phyloP scores from a whole-genome alignment of 768 basidiomycete genomes.

The Mycena olivaceomarginata region DNA sequence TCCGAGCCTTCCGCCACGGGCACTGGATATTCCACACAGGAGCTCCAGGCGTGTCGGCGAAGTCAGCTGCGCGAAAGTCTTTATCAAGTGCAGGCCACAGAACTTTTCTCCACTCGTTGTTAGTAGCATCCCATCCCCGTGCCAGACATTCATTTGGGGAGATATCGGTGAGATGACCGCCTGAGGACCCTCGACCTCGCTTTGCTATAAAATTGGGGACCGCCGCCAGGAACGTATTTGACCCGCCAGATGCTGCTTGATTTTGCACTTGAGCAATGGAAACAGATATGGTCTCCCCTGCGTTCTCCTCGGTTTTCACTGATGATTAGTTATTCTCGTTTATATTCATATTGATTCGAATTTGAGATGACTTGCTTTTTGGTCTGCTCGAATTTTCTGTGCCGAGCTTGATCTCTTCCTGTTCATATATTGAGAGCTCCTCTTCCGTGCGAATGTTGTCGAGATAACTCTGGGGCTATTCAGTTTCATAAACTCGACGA shows the following conservation, averaged over 20 bases:
- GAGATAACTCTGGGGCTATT: slow-evolving; percentile 12
- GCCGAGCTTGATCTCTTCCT: slow-evolving; percentile 5
- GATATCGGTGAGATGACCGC: background rate
- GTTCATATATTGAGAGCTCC: slow-evolving; percentile 7
- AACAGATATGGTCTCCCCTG: slow-evolving; percentile 1
- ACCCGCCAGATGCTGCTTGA: background rate
- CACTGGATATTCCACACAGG: slow-evolving; percentile 16
- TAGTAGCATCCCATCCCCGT: slow-evolving; percentile 17
- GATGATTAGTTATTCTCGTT: background rate
- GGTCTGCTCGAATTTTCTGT: background rate
- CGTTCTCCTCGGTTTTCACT: background rate
- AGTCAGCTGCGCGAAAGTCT: slow-evolving; percentile 11
- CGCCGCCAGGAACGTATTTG: too few species aligned
- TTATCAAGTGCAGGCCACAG: slow-evolving; percentile 4
- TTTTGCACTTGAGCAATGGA: slow-evolving; percentile 14
- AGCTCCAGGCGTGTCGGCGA: background rate
- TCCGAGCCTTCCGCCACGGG: too few species aligned
- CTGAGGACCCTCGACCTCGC: background rate
- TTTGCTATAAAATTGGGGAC: background rate
- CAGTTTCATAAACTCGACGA: background rate
- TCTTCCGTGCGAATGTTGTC: slow-evolving; percentile 15
- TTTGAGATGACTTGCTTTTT: background rate
- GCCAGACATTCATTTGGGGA: background rate
- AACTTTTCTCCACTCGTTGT: slow-evolving; percentile 20
- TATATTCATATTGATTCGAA: background rate